Evolutionary conservation across 352 stramenopile species (phyloP).

Genomic region (Blastocystis sp.): DNA sequence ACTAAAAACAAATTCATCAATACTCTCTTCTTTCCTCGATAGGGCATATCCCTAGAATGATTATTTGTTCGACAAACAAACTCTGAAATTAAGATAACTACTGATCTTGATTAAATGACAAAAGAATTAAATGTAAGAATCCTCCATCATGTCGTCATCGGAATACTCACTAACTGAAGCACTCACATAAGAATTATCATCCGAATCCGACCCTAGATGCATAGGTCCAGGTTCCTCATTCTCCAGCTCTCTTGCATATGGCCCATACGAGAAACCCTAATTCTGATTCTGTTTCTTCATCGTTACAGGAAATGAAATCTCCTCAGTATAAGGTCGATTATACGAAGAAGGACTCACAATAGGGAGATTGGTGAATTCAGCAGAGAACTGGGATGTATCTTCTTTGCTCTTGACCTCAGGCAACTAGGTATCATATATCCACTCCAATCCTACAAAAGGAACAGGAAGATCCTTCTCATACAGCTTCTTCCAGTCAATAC

Average conservation of each 20-base stretch:
- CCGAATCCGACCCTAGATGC: neutral
- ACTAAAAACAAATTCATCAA: neutral
- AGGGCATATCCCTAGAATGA: neutral
- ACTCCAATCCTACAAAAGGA: conserved; percentile 17
- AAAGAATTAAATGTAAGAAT: conserved; percentile 9
- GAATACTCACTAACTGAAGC: conserved; percentile 50
- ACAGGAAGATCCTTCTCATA: conserved; percentile 56
- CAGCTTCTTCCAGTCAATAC: conserved; percentile 80
- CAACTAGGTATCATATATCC: conserved; percentile 46
- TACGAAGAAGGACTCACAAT: conserved; percentile 65
- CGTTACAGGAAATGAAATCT: conserved; percentile 4
- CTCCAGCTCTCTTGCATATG: neutral
- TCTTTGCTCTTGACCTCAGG: conserved; percentile 61
- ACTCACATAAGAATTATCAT: conserved; percentile 23
- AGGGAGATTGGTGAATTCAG: conserved; percentile 67
- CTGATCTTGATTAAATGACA: neutral
- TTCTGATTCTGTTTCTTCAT: neutral
- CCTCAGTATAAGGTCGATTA: conserved; percentile 15
- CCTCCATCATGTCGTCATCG: neutral
- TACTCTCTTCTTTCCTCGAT: neutral
- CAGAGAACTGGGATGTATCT: conserved; percentile 67
- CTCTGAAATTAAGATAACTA: neutral
- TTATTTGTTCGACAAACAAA: neutral
- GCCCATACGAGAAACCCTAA: conserved; percentile 35
- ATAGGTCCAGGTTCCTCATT: neutral